These are phyloP conservation scores for Ceratobasidium sp. DNA, from an alignment of 1,284 basidiomycete genomes.

Conservation along the genomic window DNA sequence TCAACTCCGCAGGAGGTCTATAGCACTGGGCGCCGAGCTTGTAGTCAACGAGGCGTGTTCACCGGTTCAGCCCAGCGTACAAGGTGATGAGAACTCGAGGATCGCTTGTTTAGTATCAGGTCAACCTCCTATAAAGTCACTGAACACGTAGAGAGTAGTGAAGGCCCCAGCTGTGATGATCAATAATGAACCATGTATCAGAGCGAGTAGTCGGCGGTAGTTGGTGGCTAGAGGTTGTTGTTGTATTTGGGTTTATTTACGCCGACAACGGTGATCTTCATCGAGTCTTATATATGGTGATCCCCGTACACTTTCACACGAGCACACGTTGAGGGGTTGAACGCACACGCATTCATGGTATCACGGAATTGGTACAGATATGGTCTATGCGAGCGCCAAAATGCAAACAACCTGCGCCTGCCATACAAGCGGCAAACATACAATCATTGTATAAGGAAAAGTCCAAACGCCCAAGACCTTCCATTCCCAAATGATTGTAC, in stretches of 20 bases:
- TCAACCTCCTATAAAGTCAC: too few species aligned
- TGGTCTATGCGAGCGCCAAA: slow-evolving; percentile 9
- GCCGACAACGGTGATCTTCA: neutral
- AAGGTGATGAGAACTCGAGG: too few species aligned
- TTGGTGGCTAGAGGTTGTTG: slow-evolving; percentile 5
- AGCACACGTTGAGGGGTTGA: neutral
- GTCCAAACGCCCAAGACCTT: slow-evolving; percentile 41
- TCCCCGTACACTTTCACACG: neutral
- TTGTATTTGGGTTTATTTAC: slow-evolving; percentile 8
- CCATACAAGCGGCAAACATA: slow-evolving; percentile 39
- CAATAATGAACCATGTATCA: too few species aligned
- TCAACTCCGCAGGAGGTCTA: too few species aligned
- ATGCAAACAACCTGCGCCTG: slow-evolving; percentile 38
- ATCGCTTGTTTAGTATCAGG: too few species aligned
- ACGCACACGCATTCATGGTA: neutral
- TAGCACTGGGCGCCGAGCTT: too few species aligned
- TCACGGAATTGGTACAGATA: neutral
- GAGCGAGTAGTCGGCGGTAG: slow-evolving; percentile 21
- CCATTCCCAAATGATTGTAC: slow-evolving; percentile 41
- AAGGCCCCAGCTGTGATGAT: too few species aligned
- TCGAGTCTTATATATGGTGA: too few species aligned
- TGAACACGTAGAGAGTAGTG: too few species aligned
- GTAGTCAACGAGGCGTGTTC: too few species aligned
- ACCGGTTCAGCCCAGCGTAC: too few species aligned
- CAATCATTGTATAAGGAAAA: slow-evolving; percentile 40